A percentile compares a stretch with the other conserved stretches of the same genome.
These are phyloP conservation scores for Solanum sejunctum DNA, from an alignment of 257 asterid species.

Conservation along the genomic window DNA sequence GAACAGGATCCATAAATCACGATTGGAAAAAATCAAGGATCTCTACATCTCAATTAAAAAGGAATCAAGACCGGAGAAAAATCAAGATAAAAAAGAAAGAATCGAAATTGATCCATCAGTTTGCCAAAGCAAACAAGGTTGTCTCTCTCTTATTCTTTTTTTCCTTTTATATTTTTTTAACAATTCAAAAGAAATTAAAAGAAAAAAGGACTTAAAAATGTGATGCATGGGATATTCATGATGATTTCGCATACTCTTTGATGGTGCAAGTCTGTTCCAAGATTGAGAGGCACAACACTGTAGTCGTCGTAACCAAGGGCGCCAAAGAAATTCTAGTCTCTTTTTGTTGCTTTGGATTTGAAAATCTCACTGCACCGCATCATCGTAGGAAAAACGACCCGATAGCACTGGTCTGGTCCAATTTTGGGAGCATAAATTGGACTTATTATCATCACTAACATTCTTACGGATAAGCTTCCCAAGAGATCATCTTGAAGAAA, in stretches of 20 bases:
- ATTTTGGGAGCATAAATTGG: neutral
- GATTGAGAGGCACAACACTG: neutral
- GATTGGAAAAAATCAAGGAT: neutral
- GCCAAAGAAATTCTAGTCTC: neutral
- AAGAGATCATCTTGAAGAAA: neutral
- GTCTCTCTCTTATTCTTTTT: too few species aligned
- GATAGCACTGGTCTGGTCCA: neutral
- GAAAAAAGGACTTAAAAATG: neutral
- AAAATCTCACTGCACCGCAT: neutral
- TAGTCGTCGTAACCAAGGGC: neutral
- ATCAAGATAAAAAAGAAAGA: too few species aligned
- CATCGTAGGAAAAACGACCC: neutral
- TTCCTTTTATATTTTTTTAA: neutral
- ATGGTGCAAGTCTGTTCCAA: neutral
- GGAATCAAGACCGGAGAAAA: too few species aligned
- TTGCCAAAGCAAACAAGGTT: too few species aligned
- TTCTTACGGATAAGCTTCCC: neutral
- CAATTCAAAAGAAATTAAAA: neutral
- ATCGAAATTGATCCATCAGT: too few species aligned
- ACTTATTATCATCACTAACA: neutral
- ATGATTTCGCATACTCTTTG: neutral
- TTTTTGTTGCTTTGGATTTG: neutral
- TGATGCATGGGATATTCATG: too few species aligned
- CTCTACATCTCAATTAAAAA: too few species aligned
- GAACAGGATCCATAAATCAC: neutral